A percentile compares a stretch with the other conserved stretches of the same genome.
Conservation (phyloP, 2,329 filamentous ascomycete genomes). For the Ascomycota sp. region DNA sequence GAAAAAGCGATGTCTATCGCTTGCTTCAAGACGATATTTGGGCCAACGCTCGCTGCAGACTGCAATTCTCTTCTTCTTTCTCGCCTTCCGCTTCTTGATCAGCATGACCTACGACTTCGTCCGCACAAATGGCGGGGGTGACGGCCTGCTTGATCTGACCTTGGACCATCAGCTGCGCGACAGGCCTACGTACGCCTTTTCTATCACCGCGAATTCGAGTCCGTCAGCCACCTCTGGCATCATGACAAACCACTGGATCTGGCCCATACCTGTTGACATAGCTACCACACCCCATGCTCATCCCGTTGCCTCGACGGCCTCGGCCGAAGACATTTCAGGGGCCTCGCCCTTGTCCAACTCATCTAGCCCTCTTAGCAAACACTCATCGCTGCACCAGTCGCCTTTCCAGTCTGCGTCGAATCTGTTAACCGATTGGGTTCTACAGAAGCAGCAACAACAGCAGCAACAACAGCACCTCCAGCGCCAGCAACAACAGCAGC, state of each 20-base stretch:
- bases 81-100: slow-evolving; percentile 3
- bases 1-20: slow-evolving; percentile 1
- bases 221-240: slow-evolving; percentile 13
- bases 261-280: slow-evolving; percentile 34
- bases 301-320: slow-evolving; percentile 25
- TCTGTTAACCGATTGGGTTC: slow-evolving; percentile 39
- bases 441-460: slow-evolving; percentile 24
- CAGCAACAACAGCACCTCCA: slow-evolving; percentile 21
- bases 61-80: not conserved
- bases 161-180: slow-evolving; percentile 39
- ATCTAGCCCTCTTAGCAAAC: slow-evolving; percentile 31
- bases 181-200: slow-evolving; percentile 21
- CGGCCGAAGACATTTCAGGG: slow-evolving; percentile 27
- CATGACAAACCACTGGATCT: slow-evolving; percentile 19
- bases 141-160: slow-evolving; percentile 39
- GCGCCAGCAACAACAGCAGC: slow-evolving; percentile 21
- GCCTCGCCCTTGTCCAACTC: slow-evolving; percentile 27
- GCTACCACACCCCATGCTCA: slow-evolving; percentile 18
- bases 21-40: not conserved
- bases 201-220: slow-evolving; percentile 10
- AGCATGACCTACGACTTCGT: slow-evolving; percentile 40
- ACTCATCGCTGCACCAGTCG: slow-evolving; percentile 29
- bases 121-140: slow-evolving; percentile 28
- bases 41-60: not conserved
- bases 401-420: slow-evolving; percentile 31